Evolutionary conservation across 202 grass and related monocot genomes (phyloP).

Genomic region (Saccharum hybrid): DNA sequence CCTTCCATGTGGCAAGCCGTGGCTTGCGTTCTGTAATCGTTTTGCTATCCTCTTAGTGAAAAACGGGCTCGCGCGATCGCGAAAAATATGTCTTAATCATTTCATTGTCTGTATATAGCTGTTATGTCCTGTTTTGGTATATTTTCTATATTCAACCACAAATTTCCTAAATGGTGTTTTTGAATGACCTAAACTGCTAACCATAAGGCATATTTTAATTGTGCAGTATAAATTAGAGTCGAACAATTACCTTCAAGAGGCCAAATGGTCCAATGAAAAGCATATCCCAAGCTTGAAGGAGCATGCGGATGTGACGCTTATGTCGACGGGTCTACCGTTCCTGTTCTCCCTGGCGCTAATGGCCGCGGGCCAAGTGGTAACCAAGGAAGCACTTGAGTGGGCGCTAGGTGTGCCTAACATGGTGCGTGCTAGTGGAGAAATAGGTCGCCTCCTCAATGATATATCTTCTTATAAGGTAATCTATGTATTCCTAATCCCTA

Average conservation of each 20-base stretch:
- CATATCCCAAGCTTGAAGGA: background rate
- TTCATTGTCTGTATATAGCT: too few species aligned
- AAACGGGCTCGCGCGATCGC: too few species aligned
- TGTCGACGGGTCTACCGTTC: background rate
- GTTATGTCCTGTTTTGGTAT: too few species aligned
- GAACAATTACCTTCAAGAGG: slow-evolving; percentile 2
- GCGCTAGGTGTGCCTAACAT: background rate
- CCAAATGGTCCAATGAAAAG: background rate
- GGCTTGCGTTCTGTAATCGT: too few species aligned
- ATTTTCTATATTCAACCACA: too few species aligned
- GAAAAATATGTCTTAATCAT: too few species aligned
- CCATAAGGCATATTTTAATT: background rate
- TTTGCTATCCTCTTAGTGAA: too few species aligned
- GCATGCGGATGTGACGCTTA: background rate
- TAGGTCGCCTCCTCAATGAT: background rate
- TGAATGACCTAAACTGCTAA: background rate
- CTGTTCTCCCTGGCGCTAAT: background rate
- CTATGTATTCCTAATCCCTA: too few species aligned
- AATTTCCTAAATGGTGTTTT: too few species aligned
- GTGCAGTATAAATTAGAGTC: background rate
- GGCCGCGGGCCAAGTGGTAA: background rate
- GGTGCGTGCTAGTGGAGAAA: background rate
- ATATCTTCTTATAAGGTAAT: slow-evolving; percentile 14
- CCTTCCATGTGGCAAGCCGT: too few species aligned
- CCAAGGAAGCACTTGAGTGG: background rate